Evolutionary conservation across 2,329 filamentous ascomycete species (phyloP).

Genomic region (Fusarium multiceps): DNA sequence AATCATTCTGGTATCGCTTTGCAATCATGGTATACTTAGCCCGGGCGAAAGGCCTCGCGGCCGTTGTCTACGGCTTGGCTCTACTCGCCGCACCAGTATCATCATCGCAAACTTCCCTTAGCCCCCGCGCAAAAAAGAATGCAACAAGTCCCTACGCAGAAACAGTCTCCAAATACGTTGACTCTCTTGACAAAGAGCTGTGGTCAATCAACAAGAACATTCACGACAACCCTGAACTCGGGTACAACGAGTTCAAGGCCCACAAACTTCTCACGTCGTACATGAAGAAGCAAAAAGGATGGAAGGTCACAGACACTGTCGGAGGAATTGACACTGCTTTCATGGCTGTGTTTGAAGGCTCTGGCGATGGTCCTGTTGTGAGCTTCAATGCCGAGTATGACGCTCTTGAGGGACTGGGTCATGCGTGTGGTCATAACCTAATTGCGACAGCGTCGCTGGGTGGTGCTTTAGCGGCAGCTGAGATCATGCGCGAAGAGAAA

Average conservation of each 20-base stretch:
- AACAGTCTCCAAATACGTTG: slow-evolving; percentile 27
- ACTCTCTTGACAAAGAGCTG: slow-evolving; percentile 33
- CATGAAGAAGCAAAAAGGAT: slow-evolving; percentile 49
- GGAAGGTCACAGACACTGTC: slow-evolving; percentile 55
- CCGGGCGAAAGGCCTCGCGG: slow-evolving; percentile 13
- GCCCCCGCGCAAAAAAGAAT: slow-evolving; percentile 29
- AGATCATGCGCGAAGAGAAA: slow-evolving; percentile 36
- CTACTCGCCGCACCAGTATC: slow-evolving; percentile 1
- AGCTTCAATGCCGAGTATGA: slow-evolving; percentile 57
- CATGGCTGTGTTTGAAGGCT: slow-evolving; percentile 55
- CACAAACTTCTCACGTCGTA: slow-evolving; percentile 55
- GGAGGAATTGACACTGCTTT: slow-evolving; percentile 59
- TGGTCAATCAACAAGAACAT: slow-evolving; percentile 55
- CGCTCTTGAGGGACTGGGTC: slow-evolving; percentile 31
- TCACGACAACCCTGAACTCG: slow-evolving; percentile 58
- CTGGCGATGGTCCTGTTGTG: slow-evolving; percentile 52
- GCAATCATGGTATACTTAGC: slow-evolving; percentile 17
- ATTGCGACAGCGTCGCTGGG: slow-evolving; percentile 35
- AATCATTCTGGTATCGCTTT: too few species aligned
- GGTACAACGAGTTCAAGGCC: slow-evolving; percentile 56
- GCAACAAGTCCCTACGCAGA: slow-evolving; percentile 25
- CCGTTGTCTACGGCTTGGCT: slow-evolving; percentile 3
- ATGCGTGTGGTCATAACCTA: slow-evolving; percentile 40
- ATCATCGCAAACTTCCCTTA: not conserved
- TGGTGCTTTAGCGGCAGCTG: slow-evolving; percentile 31